Conservation (phyloP, 768 basidiomycete genomes). For the Exidia glandulosa region DNA sequence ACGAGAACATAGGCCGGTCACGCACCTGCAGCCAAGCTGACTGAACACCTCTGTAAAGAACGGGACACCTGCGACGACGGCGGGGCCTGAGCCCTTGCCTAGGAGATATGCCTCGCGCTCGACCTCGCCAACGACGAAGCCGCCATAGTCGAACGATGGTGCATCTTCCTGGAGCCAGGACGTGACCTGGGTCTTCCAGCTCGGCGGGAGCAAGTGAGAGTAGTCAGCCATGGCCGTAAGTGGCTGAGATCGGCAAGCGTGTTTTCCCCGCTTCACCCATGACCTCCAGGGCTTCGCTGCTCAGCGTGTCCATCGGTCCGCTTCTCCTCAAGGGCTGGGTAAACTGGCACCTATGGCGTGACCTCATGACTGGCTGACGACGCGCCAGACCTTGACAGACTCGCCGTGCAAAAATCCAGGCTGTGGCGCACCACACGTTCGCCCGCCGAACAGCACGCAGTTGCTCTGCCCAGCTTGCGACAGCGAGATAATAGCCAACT, state of each 20-base stretch:
- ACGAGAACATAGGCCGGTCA: conserved; percentile 9
- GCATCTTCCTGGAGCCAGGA: conserved; percentile 88
- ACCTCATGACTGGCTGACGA: neutral
- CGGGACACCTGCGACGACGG: conserved; percentile 86
- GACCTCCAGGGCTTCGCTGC: neutral
- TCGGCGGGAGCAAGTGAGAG: conserved; percentile 76
- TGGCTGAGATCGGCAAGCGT: neutral
- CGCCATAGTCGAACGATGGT: conserved; percentile 93
- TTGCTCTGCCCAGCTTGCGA: conserved; percentile 3
- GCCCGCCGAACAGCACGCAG: conserved; percentile 36
- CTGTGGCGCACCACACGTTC: conserved; percentile 56
- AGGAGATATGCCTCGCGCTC: conserved; percentile 76
- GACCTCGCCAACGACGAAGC: conserved; percentile 90
- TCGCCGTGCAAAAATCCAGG: conserved; percentile 41
- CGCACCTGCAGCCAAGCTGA: conserved; percentile 84
- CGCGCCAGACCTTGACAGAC: conserved; percentile 51
- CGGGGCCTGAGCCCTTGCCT: conserved; percentile 72
- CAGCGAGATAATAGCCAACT: neutral
- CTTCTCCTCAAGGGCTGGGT: conserved; percentile 77
- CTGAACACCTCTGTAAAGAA: conserved; percentile 91
- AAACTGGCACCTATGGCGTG: conserved; percentile 8
- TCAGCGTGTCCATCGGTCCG: conserved; percentile 33
- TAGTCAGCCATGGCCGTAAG: conserved; percentile 9
- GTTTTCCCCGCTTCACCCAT: neutral
- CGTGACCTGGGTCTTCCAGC: conserved; percentile 75